These are phyloP conservation scores for Oryza meridionalis DNA, from an alignment of 176 grass and related monocot species.

Conservation along the genomic window DNA sequence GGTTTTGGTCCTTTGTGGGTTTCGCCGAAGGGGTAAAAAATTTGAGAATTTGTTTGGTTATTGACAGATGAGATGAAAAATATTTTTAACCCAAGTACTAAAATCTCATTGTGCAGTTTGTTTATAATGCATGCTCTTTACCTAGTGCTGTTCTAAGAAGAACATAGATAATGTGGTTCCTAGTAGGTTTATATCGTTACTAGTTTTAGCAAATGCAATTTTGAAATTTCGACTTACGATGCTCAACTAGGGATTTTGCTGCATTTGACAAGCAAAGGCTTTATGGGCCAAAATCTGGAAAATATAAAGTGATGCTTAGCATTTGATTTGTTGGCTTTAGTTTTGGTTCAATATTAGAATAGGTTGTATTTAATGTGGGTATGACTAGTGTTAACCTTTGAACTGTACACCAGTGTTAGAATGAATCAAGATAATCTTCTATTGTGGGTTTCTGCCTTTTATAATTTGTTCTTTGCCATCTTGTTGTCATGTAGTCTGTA, in stretches of 20 bases:
- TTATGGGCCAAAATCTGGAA: constrained; percentile 5
- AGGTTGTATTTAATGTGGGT: not conserved
- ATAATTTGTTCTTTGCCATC: not conserved
- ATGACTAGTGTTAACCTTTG: not conserved
- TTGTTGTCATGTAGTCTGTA: not conserved
- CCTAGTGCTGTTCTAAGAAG: not conserved
- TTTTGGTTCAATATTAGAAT: not conserved
- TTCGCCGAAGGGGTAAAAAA: not conserved
- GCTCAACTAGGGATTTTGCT: not conserved
- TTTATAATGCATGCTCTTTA: not conserved
- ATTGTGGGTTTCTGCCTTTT: not conserved
- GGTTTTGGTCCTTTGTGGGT: not conserved
- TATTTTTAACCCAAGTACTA: not conserved
- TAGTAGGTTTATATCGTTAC: not conserved
- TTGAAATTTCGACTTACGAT: not conserved
- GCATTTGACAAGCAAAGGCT: not conserved
- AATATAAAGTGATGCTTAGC: not conserved
- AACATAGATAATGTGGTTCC: not conserved
- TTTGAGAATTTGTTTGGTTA: not conserved
- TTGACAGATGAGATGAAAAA: not conserved
- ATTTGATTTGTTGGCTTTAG: constrained; percentile 11
- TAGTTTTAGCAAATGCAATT: not conserved
- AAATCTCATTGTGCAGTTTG: not conserved
- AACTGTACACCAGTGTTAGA: not conserved
- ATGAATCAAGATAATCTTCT: not conserved